Evolutionary conservation across 371 early-diverging fungal species (phyloP), one percentile per base, ranked within the genome.

Genomic region (Amoeboaphelidium occidentale): DNA sequence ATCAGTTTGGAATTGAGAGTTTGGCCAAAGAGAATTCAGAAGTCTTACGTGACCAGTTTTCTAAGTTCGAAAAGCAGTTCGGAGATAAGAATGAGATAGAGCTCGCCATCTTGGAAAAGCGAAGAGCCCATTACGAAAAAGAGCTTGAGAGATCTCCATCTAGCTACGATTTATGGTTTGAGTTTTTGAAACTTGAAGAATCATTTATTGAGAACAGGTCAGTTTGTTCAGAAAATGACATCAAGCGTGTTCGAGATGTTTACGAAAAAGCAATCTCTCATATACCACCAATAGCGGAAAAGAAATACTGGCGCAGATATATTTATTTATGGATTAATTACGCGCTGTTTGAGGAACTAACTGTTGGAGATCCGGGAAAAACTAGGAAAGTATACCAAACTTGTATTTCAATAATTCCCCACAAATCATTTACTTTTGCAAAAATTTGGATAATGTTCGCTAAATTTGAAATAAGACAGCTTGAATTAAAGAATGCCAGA

Each of bases 251-350:
- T 13, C 70, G 92, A n/a, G 88, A 92, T 45, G 74, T 90, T 0
- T 97, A 91, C 53, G 91, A 92, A 66, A 76, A 90, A 1, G 91
- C 94, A 2, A 84, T 94, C 56, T 83, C 85, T 1, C 78, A 85
- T 53, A 65, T 79, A 2, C 97, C 94, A 1, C 76, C 76, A 2
- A 75, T 63, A 1, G 45, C 44, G 4, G 93, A 91, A 51, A 97
- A 97, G 64, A 66, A 83, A 46, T 77, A 78, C 39, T 97, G 97
- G 97, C 62, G 90, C 55, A 70, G 93, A 21, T 97, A 94, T 57
- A 84, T 94, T 23, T 97, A 90, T 61, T 55, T 97, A n/a, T 97
- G 97, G 97, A 76, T 97, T 28, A 79, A 81, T 54, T 97, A 93
- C 56, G 94, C 92, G 0, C 69, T 89, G 6, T 97, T 79, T 62